Conservation (phyloP, 2,329 filamentous ascomycete species). For the Calonectria pseudoreteaudii region DNA sequence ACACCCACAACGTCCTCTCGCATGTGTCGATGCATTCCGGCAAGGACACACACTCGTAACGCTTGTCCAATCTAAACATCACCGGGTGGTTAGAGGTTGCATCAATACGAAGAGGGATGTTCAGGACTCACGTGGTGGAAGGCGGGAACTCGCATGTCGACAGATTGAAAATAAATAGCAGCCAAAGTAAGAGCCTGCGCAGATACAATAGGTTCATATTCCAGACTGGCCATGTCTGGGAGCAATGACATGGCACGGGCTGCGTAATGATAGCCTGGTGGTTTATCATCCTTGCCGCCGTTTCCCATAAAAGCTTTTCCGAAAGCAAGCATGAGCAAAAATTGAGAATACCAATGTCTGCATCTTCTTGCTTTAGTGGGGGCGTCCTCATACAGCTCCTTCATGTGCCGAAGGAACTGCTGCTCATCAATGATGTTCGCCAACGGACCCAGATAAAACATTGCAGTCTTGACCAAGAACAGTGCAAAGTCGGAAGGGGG, state of each 20-base stretch:
- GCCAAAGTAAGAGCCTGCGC: constrained; percentile 48
- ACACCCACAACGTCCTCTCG: constrained; percentile 36
- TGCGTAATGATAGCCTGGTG: constrained; percentile 53
- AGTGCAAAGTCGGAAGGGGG: constrained; percentile 39
- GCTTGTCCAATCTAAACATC: constrained; percentile 46
- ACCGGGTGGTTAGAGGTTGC: background rate
- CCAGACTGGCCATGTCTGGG: constrained; percentile 47
- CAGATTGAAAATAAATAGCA: constrained; percentile 53
- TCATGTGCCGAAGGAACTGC: constrained; percentile 31
- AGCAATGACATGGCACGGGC: constrained; percentile 52
- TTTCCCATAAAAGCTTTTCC: constrained; percentile 46
- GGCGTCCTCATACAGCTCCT: constrained; percentile 39
- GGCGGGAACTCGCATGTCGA: constrained; percentile 53
- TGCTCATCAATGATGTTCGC: constrained; percentile 36
- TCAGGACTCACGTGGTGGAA: constrained; percentile 50
- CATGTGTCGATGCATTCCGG: constrained; percentile 45
- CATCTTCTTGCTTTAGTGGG: constrained; percentile 28
- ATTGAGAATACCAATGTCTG: constrained; percentile 48
- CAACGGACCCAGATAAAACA: constrained; percentile 36
- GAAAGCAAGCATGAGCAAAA: constrained; percentile 47
- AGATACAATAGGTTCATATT: constrained; percentile 34
- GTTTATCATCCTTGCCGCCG: constrained; percentile 41
- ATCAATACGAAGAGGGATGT: background rate
- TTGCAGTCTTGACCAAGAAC: constrained; percentile 39
- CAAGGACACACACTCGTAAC: constrained; percentile 47